These are phyloP conservation scores for Agaricus bisporus DNA, from an alignment of 768 basidiomycete genomes.

Conservation along the genomic window DNA sequence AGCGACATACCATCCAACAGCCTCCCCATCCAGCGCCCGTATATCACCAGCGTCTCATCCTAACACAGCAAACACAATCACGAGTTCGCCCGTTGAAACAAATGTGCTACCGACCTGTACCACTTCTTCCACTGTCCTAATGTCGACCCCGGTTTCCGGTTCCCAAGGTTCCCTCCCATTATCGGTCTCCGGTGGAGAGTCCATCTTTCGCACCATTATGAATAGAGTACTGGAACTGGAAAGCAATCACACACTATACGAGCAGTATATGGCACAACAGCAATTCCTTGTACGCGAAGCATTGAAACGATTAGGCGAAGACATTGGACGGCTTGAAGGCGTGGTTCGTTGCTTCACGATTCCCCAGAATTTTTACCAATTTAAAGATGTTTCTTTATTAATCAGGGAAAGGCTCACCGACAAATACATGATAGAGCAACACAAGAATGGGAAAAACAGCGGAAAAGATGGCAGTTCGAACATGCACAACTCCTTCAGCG, in stretches of 20 bases:
- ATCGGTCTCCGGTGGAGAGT: conserved; percentile 56
- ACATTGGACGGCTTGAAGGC: conserved; percentile 72
- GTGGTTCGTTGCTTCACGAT: conserved; percentile 41
- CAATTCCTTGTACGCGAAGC: conserved; percentile 68
- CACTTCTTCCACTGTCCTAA: conserved; percentile 11
- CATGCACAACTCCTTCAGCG: conserved; percentile 61
- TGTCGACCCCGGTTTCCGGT: conserved; percentile 9
- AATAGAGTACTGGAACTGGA: conserved; percentile 85
- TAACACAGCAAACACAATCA: conserved; percentile 3
- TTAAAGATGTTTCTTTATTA: not conserved
- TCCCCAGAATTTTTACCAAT: too few relatives aligned
- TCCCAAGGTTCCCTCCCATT: conserved; percentile 10
- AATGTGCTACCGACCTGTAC: conserved; percentile 5
- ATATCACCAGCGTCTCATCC: not conserved
- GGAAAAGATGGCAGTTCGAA: conserved; percentile 61
- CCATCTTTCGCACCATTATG: conserved; percentile 95
- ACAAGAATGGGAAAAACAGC: conserved; percentile 64
- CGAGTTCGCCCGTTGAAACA: conserved; percentile 7
- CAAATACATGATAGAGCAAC: conserved; percentile 59
- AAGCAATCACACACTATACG: conserved; percentile 79
- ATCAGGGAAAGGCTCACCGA: conserved; percentile 64
- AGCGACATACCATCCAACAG: not conserved
- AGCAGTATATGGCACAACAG: conserved; percentile 88
- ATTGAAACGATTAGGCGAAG: conserved; percentile 67
- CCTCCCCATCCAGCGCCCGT: conserved; percentile 3